Conservation (phyloP, 805 yeast species). For the Limtongozyma cylindracea region DNA sequence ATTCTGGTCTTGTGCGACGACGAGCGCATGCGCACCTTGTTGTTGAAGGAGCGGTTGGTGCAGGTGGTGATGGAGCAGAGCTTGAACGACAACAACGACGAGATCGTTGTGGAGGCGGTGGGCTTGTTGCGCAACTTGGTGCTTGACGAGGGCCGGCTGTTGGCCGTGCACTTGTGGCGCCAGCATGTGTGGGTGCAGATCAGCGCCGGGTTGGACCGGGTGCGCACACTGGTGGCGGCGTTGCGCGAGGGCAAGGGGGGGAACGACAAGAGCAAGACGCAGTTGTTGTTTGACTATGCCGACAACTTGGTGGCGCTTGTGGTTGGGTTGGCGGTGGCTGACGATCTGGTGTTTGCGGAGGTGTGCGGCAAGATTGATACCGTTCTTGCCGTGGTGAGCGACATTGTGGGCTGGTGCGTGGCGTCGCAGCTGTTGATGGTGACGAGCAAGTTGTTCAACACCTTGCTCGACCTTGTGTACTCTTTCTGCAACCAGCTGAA, state of each 20-base stretch:
- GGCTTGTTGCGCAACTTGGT: constrained; percentile 65
- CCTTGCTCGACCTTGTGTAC: constrained; percentile 29
- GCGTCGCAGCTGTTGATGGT: constrained; percentile 12
- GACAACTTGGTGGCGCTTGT: constrained; percentile 53
- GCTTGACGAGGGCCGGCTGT: constrained; percentile 72
- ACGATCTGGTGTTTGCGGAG: constrained; percentile 19
- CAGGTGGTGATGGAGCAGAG: constrained; percentile 35
- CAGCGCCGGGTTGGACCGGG: constrained; percentile 22
- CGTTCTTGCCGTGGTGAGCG: constrained; percentile 11
- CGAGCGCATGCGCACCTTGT: constrained; percentile 25
- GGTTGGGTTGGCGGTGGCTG: constrained; percentile 37
- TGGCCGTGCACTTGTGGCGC: constrained; percentile 54
- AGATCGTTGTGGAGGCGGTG: constrained; percentile 54
- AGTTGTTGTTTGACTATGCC: constrained; percentile 32
- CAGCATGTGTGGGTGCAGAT: constrained; percentile 48
- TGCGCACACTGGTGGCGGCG: constrained; percentile 19
- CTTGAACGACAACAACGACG: constrained; percentile 41
- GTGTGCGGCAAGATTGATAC: constrained; percentile 19
- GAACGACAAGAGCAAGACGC: constrained; percentile 5
- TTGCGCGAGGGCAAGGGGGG: constrained; percentile 6
- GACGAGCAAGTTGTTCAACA: constrained; percentile 16
- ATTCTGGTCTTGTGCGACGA: constrained; percentile 54
- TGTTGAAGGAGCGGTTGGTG: constrained; percentile 51
- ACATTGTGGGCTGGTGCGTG: constrained; percentile 11
- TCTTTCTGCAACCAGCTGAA: constrained; percentile 33